Percentiles rank a stretch among this genome's conserved stretches.
These are phyloP conservation scores for Aspergillus texensis DNA, from an alignment of 2,329 filamentous ascomycete genomes.

Conservation along the genomic window DNA sequence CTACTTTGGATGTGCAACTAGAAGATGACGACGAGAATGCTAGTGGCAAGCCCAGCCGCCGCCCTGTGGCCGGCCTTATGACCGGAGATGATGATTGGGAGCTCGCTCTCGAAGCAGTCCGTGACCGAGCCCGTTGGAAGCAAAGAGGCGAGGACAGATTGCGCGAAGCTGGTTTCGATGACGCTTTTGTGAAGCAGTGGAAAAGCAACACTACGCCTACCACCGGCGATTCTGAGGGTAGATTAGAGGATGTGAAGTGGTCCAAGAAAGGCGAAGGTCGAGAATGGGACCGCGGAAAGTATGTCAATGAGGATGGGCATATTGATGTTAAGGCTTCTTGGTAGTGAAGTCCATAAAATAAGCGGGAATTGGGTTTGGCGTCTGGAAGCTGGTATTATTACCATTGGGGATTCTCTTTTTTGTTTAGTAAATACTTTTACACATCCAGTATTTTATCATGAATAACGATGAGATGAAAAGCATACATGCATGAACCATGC, in stretches of 20 bases:
- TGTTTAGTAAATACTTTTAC: neutral
- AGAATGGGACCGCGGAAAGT: constrained; percentile 69
- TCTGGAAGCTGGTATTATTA: neutral
- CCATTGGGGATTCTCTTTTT: neutral
- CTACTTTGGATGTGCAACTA: constrained; percentile 46
- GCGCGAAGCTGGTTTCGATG: constrained; percentile 75
- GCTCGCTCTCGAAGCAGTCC: constrained; percentile 73
- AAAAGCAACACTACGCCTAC: constrained; percentile 64
- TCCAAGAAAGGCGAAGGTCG: constrained; percentile 67
- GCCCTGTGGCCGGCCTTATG: constrained; percentile 45
- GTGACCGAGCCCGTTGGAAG: constrained; percentile 78
- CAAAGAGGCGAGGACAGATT: constrained; percentile 75
- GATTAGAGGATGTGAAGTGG: constrained; percentile 74
- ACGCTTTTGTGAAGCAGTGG: constrained; percentile 73
- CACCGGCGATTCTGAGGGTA: constrained; percentile 52
- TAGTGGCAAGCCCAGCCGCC: constrained; percentile 55
- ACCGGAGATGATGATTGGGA: constrained; percentile 71
- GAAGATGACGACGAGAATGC: constrained; percentile 57
- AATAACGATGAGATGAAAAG: neutral
- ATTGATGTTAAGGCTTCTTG: constrained; percentile 55
- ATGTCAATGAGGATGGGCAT: constrained; percentile 57
- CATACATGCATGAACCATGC: neutral
- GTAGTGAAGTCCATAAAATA: constrained; percentile 27
- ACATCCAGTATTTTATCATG: neutral
- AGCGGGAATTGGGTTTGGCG: neutral